Base-by-base conservation (phyloP, 495 filamentous ascomycete genomes). In the Aspergillus sparsus region DNA sequence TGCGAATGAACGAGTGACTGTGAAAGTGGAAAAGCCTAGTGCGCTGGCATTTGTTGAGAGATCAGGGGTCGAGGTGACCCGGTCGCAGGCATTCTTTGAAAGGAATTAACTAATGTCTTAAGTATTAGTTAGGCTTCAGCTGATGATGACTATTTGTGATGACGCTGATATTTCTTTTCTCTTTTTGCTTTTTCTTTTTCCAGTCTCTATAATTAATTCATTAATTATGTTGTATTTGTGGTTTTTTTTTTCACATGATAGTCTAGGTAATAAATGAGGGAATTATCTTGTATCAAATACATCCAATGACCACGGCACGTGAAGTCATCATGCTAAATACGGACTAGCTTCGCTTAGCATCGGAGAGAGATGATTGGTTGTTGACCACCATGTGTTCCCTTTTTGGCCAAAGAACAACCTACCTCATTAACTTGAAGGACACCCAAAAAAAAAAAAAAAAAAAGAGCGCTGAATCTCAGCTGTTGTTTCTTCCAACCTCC, bases 51-150 rank as follows among this genome's bases (percentile, higher is more conserved):
- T 84, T 70, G 82, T 83, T 6, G 72, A 80, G 58, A 68, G 74
- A 57, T 80, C 83, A 15, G 83, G 82, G 6, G 80, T 86, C 7
- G 78, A 85, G 66, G 81, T 86, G 52, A 85, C 82, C 32, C 69
- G 82, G 42, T 74, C 73, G 6, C 70, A 74, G 51, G 70, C 71
- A 4, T 83, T 83, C 64, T 83, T 82, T 58, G 58, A 76, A 36
- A 72, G 65, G 50, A 59, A 13, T 33, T 41, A 41, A 41, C n/a
- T 41, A 42, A 56, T 56, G 27, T 34, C 32, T 55, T 15, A 16
- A n/a, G 5, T 15, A 15, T 21, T 52, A 34, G 3, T 52, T 15
- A 31, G 49, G 13, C 34, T 52, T 35, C 37, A 41, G 7, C 37
- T 41, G 37, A 27, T 27, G 21, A 27, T 27, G 21, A 27, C 21